These are phyloP conservation scores for Kluyveromyces sp. DNA, from an alignment of 1,139 yeast genomes.

Conservation along the genomic window DNA sequence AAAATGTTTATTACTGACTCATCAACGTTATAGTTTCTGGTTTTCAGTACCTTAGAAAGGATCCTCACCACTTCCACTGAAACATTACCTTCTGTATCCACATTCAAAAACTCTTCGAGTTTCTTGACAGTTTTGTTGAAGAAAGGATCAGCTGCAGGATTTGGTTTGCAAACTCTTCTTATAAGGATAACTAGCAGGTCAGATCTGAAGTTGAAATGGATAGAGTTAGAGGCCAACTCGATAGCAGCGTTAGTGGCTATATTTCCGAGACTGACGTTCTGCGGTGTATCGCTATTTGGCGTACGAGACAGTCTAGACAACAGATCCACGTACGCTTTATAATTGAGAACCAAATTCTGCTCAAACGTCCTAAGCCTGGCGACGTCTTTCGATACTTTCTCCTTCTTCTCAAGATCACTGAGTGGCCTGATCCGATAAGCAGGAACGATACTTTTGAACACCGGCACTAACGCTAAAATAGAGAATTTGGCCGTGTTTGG, in stretches of 20 bases:
- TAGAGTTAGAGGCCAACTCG: slow-evolving; percentile 60
- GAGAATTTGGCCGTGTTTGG: slow-evolving; percentile 68
- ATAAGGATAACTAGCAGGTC: slow-evolving; percentile 64
- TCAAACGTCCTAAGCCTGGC: slow-evolving; percentile 72
- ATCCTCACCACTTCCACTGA: slow-evolving; percentile 66
- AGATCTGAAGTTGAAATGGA: slow-evolving; percentile 72
- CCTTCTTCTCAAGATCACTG: slow-evolving; percentile 71
- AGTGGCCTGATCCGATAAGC: slow-evolving; percentile 80
- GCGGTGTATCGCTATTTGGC: slow-evolving; percentile 34
- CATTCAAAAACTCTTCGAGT: slow-evolving; percentile 62
- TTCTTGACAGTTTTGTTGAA: slow-evolving; percentile 58
- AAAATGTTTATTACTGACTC: slow-evolving; percentile 73
- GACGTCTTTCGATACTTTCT: slow-evolving; percentile 77
- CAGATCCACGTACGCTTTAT: slow-evolving; percentile 58
- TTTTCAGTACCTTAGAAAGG: slow-evolving; percentile 61
- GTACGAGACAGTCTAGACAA: slow-evolving; percentile 38
- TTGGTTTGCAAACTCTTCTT: slow-evolving; percentile 55
- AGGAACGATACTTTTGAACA: slow-evolving; percentile 80
- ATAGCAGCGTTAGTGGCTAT: slow-evolving; percentile 53
- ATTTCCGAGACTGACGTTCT: slow-evolving; percentile 36
- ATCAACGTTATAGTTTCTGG: slow-evolving; percentile 73
- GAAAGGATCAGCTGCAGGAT: slow-evolving; percentile 40
- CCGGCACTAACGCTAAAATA: slow-evolving; percentile 71
- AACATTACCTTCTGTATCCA: slow-evolving; percentile 69
- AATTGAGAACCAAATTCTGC: slow-evolving; percentile 63